Evolutionary conservation across 768 basidiomycete species (phyloP).

Genomic region (Auriscalpium vulgare): DNA sequence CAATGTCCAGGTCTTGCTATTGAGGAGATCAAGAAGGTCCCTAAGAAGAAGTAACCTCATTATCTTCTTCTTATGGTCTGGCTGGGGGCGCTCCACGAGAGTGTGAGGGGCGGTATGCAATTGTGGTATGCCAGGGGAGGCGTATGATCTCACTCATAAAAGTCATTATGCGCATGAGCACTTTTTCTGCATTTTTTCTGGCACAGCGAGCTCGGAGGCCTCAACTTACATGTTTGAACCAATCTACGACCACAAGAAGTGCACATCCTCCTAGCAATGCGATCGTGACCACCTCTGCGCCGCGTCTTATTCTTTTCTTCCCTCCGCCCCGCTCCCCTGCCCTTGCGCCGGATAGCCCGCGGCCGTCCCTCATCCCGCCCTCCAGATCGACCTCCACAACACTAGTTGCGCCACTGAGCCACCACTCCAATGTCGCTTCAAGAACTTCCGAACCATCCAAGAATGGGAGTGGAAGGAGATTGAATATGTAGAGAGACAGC

Average conservation of each 20-base stretch:
- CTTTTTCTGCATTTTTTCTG: background rate
- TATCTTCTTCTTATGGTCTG: background rate
- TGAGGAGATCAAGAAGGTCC: conserved; percentile 58
- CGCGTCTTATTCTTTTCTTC: conserved; percentile 4
- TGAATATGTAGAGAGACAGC: conserved; percentile 77
- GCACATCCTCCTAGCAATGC: conserved; percentile 5
- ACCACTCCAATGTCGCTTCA: conserved; percentile 17
- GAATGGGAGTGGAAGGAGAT: conserved; percentile 63
- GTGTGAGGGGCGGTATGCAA: background rate
- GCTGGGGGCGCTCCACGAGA: background rate
- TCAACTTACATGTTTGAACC: background rate
- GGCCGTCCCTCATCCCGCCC: background rate
- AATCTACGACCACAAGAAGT: conserved; percentile 1
- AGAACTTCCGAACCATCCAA: conserved; percentile 69
- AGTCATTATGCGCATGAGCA: conserved; percentile 5
- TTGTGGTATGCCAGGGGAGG: background rate
- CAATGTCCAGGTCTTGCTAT: conserved; percentile 52
- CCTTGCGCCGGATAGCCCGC: background rate
- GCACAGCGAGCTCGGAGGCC: background rate
- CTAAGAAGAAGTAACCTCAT: conserved; percentile 60
- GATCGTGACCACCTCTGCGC: background rate
- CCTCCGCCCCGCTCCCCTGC: background rate
- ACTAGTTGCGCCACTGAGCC: background rate
- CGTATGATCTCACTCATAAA: conserved; percentile 8
- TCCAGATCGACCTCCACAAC: conserved; percentile 4